Percentiles rank a stretch among this genome's conserved stretches.
phyloP scores from a whole-genome alignment of 208 protist genomes.

The Perkinsela sp. region DNA sequence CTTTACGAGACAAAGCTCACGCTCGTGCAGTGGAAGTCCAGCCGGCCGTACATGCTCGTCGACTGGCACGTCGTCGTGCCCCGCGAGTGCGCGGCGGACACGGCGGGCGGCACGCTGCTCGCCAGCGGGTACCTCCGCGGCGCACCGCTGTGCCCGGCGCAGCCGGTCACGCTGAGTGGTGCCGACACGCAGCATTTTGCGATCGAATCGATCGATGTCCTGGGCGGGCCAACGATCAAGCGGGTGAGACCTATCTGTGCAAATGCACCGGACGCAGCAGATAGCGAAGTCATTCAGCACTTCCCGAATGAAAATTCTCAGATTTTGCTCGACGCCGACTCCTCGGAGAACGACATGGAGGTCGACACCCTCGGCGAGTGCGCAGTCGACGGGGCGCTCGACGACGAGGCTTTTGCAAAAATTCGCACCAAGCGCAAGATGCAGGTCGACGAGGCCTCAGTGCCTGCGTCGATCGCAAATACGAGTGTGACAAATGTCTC shows the following conservation, averaged over 20 bases:
- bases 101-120: neutral
- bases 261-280: neutral
- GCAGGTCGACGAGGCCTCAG: slow-evolving; percentile 1
- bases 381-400: too few relatives aligned
- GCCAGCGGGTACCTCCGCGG: slow-evolving; percentile 12
- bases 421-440: too few relatives aligned
- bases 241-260: too few relatives aligned
- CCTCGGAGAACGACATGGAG: slow-evolving; percentile 17
- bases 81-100: neutral
- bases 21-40: neutral
- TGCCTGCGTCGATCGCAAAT: neutral
- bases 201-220: slow-evolving; percentile 2
- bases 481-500: neutral
- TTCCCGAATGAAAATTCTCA: slow-evolving; percentile 8
- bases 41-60: neutral
- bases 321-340: slow-evolving; percentile 17
- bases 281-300: slow-evolving; percentile 9
- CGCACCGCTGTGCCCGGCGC: slow-evolving; percentile 6
- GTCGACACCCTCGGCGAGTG: slow-evolving; percentile 1
- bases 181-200: slow-evolving; percentile 9
- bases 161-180: slow-evolving; percentile 9
- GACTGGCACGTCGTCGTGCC: neutral
- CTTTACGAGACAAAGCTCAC: neutral
- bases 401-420: too few relatives aligned
- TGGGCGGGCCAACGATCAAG: slow-evolving; percentile 1